phyloP scores from a whole-genome alignment of 2,329 filamentous ascomycete species.

The Epichloe uncinata region DNA sequence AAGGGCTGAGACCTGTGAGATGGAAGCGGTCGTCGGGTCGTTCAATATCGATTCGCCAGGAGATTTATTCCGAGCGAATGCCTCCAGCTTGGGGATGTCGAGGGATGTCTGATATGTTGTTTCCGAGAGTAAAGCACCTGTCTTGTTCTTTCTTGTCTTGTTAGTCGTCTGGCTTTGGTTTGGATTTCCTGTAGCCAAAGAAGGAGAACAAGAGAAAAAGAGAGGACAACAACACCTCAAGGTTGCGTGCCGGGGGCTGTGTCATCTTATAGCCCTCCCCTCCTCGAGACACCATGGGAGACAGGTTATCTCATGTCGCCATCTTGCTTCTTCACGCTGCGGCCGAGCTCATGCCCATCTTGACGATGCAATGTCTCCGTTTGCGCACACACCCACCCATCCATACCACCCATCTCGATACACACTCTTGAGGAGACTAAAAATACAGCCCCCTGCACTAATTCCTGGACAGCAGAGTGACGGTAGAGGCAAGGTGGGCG shows the following conservation, averaged over 20 bases:
- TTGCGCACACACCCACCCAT: neutral
- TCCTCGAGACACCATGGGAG: neutral
- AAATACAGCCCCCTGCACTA: neutral
- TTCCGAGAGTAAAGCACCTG: no score
- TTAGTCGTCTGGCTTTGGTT: neutral
- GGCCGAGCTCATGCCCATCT: neutral
- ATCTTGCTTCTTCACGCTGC: neutral
- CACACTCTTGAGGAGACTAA: neutral
- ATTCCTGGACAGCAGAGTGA: neutral
- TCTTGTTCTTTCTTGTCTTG: neutral
- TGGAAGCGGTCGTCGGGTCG: no score
- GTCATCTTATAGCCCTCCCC: slow-evolving; percentile 2
- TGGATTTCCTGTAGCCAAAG: neutral
- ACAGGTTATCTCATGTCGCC: neutral
- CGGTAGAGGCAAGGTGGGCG: neutral
- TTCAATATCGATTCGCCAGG: no score
- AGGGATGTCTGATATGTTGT: no score
- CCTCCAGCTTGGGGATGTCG: no score
- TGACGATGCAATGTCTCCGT: neutral
- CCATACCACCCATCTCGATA: slow-evolving; percentile 1
- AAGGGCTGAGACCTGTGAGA: no score
- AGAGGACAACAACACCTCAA: neutral
- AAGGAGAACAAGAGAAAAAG: neutral
- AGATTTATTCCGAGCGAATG: no score
- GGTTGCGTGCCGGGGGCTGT: neutral